Evolutionary conservation across 805 yeast species (phyloP).

Genomic region (Ogataea chonburiensis): DNA sequence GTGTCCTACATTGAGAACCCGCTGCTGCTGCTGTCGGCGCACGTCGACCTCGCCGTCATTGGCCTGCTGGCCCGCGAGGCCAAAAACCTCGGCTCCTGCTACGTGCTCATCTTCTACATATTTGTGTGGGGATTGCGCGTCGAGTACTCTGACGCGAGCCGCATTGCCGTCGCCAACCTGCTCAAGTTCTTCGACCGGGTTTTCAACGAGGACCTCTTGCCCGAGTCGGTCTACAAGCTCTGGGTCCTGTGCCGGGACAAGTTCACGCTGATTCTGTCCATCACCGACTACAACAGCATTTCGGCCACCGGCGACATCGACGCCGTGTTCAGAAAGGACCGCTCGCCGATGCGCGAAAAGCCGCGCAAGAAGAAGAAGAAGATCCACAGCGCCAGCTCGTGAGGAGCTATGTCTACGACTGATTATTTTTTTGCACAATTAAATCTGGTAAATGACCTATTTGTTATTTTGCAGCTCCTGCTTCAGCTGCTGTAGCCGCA

Average conservation of each 20-base stretch:
- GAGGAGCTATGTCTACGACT: constrained; percentile 2
- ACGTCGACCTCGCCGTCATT: constrained; percentile 38
- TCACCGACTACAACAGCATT: constrained; percentile 16
- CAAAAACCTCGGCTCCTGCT: constrained; percentile 23
- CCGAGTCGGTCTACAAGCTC: constrained; percentile 6
- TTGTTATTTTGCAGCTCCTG: constrained; percentile 43
- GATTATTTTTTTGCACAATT: constrained; percentile 6
- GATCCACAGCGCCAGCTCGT: constrained; percentile 12
- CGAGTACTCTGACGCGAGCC: constrained; percentile 38
- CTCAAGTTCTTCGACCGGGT: constrained; percentile 24
- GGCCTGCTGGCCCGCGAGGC: constrained; percentile 32
- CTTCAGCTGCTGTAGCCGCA: constrained; percentile 53
- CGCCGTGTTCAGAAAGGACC: constrained; percentile 1
- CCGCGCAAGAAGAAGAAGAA: constrained; percentile 15
- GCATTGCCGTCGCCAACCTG: constrained; percentile 30
- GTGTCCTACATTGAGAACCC: constrained; percentile 40
- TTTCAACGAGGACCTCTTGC: constrained; percentile 20
- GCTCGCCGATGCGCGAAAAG: constrained; percentile 9
- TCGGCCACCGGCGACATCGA: constrained; percentile 9
- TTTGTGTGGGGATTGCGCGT: constrained; percentile 40
- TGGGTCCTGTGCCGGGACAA: constrained; percentile 23
- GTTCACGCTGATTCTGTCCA: constrained; percentile 23
- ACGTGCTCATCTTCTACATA: constrained; percentile 35
- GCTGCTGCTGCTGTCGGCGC: constrained; percentile 37
- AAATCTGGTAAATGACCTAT: too few species aligned